phyloP scores from a whole-genome alignment of 257 asterid genomes.

The Solanum virginianum region DNA sequence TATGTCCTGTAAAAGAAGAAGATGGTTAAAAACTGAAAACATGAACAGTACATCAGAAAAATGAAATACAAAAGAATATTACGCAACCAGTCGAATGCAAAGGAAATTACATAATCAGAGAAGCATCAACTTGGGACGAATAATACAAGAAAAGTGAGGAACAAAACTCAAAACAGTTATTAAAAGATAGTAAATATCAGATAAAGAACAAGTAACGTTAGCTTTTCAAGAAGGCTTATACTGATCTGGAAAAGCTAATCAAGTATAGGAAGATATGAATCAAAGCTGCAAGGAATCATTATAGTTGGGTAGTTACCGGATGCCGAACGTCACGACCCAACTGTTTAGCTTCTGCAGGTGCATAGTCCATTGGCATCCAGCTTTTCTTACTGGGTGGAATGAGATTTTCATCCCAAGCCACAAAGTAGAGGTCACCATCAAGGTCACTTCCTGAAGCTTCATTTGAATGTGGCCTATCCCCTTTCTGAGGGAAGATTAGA shows the following conservation, averaged over 20 bases:
- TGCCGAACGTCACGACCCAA: constrained; percentile 52
- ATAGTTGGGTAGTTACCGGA: constrained; percentile 23
- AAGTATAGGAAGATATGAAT: neutral
- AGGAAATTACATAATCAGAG: neutral
- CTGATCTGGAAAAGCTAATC: neutral
- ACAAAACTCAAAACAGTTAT: neutral
- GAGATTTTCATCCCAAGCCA: constrained; percentile 90
- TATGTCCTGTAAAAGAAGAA: constrained; percentile 47
- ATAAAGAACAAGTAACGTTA: neutral
- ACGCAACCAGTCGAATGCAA: neutral
- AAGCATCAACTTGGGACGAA: neutral
- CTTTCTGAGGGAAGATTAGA: constrained; percentile 86
- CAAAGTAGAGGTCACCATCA: constrained; percentile 94
- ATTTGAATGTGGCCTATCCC: constrained; percentile 83
- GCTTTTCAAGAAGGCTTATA: neutral
- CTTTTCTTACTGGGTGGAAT: constrained; percentile 80
- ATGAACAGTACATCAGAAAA: neutral
- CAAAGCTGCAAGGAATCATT: neutral
- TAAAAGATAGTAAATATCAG: neutral
- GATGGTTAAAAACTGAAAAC: neutral
- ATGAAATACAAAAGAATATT: neutral
- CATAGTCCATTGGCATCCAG: constrained; percentile 77
- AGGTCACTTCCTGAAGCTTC: constrained; percentile 99
- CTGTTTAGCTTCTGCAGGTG: constrained; percentile 32
- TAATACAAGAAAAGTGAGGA: neutral